A percentile compares a stretch with the other conserved stretches of the same genome.
These are phyloP conservation scores for Gossypium anomalum DNA, from an alignment of 345 rosid species.

Conservation along the genomic window DNA sequence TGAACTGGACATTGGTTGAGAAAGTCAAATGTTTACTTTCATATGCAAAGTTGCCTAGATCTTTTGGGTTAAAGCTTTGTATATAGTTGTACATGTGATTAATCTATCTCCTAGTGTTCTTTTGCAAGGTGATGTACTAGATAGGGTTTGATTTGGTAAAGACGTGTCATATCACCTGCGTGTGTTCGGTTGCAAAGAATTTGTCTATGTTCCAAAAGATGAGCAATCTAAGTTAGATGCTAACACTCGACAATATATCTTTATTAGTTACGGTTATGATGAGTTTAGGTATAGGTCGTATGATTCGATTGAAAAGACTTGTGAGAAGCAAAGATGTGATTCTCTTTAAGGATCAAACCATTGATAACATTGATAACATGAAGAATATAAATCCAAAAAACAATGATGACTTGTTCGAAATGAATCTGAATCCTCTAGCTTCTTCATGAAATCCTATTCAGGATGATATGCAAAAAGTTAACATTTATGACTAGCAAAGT, in stretches of 20 bases:
- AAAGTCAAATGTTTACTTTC: too few relatives aligned
- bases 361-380: too few relatives aligned
- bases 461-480: neutral
- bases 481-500: neutral
- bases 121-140: too few relatives aligned
- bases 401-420: neutral
- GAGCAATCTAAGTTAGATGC: neutral
- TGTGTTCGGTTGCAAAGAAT: too few relatives aligned
- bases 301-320: neutral
- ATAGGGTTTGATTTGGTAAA: neutral
- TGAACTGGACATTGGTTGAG: too few relatives aligned
- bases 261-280: neutral
- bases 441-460: neutral
- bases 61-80: too few relatives aligned
- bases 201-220: neutral
- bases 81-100: neutral
- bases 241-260: too few relatives aligned
- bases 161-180: too few relatives aligned
- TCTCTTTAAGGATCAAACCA: neutral
- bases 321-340: neutral
- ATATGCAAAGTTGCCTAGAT: too few relatives aligned
- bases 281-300: too few relatives aligned
- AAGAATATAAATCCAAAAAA: too few relatives aligned
- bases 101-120: neutral
- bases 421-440: neutral